These are phyloP conservation scores for Maudiozyma pseudohumilis DNA, from an alignment of 805 yeast species.

Conservation along the genomic window DNA sequence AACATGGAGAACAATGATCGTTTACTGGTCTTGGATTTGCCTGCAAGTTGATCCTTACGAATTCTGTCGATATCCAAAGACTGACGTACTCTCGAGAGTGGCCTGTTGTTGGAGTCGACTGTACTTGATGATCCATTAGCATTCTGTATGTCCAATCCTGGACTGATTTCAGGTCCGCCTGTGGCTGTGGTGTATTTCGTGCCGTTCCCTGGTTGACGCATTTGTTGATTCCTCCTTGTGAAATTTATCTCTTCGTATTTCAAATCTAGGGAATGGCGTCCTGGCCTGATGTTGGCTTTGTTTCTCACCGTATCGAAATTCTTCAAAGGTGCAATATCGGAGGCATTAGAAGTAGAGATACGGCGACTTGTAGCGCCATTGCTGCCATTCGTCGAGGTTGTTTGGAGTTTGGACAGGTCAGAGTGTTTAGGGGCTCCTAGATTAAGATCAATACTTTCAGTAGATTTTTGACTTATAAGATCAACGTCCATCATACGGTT, in stretches of 20 bases:
- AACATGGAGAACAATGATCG: slow-evolving; percentile 24
- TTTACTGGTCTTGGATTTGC: slow-evolving; percentile 8
- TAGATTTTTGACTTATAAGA: slow-evolving; percentile 15
- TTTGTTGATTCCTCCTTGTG: slow-evolving; percentile 5
- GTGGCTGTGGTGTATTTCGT: not conserved
- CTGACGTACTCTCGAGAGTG: slow-evolving; percentile 21
- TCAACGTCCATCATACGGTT: not conserved
- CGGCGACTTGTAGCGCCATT: too few relatives aligned
- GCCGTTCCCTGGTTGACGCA: too few relatives aligned
- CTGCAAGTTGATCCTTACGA: slow-evolving; percentile 7
- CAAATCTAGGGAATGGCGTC: slow-evolving; percentile 20
- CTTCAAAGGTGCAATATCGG: not conserved
- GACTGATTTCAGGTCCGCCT: not conserved
- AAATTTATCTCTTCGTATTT: slow-evolving; percentile 19
- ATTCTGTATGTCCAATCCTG: not conserved
- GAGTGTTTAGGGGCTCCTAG: slow-evolving; percentile 10
- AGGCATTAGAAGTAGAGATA: not conserved
- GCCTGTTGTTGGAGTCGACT: slow-evolving; percentile 9
- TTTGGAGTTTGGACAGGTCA: not conserved
- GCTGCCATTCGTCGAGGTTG: not conserved
- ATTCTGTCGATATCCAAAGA: slow-evolving; percentile 24
- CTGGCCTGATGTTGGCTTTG: not conserved
- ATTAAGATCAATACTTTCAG: slow-evolving; percentile 22
- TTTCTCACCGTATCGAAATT: slow-evolving; percentile 1
- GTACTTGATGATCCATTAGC: slow-evolving; percentile 6